A percentile compares a stretch with the other conserved stretches of the same genome.
Evolutionary conservation across 2,329 filamentous ascomycete genomes (phyloP).

Genomic region (Pestalotiopsis sp.): DNA sequence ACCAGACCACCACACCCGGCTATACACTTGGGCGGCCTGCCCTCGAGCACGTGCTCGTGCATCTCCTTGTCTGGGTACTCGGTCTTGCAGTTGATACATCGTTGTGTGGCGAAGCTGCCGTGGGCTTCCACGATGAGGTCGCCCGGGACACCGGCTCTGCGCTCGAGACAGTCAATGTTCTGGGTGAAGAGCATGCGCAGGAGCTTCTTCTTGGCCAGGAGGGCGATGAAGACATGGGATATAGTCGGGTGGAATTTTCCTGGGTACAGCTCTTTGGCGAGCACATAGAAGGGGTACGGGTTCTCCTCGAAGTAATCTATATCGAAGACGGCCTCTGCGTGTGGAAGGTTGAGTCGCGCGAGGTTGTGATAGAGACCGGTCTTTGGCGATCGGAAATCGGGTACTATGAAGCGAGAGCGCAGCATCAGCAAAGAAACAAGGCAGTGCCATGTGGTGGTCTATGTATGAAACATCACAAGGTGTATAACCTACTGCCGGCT

Average conservation of each 20-base stretch:
- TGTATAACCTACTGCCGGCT: conserved; percentile 54
- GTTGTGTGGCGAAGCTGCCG: conserved; percentile 88
- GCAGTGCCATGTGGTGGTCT: background rate
- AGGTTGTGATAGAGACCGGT: conserved; percentile 95
- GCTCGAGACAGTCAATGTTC: conserved; percentile 95
- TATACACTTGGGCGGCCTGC: conserved; percentile 70
- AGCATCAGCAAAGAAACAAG: background rate
- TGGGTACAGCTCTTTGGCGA: conserved; percentile 90
- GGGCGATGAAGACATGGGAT: conserved; percentile 82
- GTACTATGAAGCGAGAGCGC: conserved; percentile 55
- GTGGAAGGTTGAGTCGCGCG: conserved; percentile 78
- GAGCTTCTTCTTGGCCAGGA: conserved; percentile 77
- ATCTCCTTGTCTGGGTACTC: conserved; percentile 74
- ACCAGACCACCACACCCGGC: conserved; percentile 72
- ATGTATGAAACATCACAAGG: background rate
- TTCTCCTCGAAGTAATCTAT: conserved; percentile 84
- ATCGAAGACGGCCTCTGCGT: conserved; percentile 92
- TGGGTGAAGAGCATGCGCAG: conserved; percentile 91
- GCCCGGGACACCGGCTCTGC: conserved; percentile 77
- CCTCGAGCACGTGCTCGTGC: conserved; percentile 64
- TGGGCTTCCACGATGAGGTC: conserved; percentile 90
- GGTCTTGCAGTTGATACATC: conserved; percentile 83
- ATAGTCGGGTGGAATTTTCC: conserved; percentile 87
- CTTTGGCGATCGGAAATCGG: conserved; percentile 90
- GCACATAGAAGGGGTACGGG: conserved; percentile 86